phyloP scores from a whole-genome alignment of 441 rosid genomes.

The Eutrema salsugineum region DNA sequence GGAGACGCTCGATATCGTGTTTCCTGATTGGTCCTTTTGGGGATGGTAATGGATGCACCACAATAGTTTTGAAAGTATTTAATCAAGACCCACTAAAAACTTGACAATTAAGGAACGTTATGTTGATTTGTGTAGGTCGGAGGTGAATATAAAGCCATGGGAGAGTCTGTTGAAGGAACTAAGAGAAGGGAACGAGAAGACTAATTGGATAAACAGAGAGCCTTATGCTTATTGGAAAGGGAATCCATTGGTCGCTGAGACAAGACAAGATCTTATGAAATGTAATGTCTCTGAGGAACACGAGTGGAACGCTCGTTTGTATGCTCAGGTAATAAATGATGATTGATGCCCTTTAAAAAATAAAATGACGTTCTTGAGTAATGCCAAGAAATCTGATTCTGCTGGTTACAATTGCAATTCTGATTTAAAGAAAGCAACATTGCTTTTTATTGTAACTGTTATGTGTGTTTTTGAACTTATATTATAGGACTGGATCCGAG shows the following conservation, averaged over 20 bases:
- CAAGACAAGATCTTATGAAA: conserved; percentile 49
- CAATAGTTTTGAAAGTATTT: background rate
- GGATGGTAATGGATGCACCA: conserved; percentile 21
- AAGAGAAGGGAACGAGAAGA: conserved; percentile 43
- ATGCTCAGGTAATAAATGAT: conserved; percentile 35
- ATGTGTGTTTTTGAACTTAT: background rate
- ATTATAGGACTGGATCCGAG: conserved; percentile 70
- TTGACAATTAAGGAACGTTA: background rate
- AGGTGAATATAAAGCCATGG: conserved; percentile 63
- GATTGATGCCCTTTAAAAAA: background rate
- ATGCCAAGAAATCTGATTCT: background rate
- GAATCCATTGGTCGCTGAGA: conserved; percentile 43
- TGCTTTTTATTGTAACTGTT: background rate
- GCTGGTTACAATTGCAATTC: background rate
- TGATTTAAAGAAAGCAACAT: background rate
- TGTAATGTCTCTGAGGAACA: conserved; percentile 48
- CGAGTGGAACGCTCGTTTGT: conserved; percentile 58
- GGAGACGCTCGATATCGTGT: conserved; percentile 32
- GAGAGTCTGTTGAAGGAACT: conserved; percentile 37
- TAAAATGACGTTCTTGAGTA: background rate
- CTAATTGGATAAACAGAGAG: conserved; percentile 45
- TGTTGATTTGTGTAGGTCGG: conserved; percentile 38
- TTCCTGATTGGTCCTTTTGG: conserved; percentile 40
- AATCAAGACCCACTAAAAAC: background rate
- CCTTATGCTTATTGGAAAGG: conserved; percentile 72